Evolutionary conservation across 169 alveolate species (phyloP), one percentile per base, ranked within the genome.

Genomic region (Cystoisospora suis): DNA sequence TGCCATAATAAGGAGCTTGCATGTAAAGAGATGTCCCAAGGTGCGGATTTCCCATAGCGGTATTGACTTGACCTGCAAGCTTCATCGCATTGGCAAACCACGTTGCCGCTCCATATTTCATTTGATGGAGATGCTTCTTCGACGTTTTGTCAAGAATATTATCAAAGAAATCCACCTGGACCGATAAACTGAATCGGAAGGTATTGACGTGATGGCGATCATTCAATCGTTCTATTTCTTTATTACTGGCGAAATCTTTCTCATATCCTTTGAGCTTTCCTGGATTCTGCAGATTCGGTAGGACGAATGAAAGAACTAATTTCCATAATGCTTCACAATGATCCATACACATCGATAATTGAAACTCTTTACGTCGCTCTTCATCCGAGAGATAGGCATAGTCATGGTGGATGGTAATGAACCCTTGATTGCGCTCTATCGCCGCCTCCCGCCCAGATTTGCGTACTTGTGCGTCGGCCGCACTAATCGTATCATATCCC

Each of bases 281-380:
- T 32, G 90, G 90, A 47, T 83, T 83, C 65, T 83, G 90, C 45
- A 83, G 58, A 29, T 59, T 83, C 29, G 81, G 70, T 45, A 83
- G 20, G 32, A 83, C 90, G 1, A 83, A 45, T 27, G 81, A 32
- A n/a, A 69, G 40, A 34, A 83, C 12, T 9, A 83, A 32, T 29
- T 59, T 59, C 90, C 90, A 83, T 27, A 83, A 0, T 27, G 81
- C 79, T 46, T 59, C 90, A 81, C 90, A 83, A 46, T 83, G 90
- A n/a, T 83, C 90, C 90, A 59, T 59, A 65, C 90, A 83, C 90
- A 83, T 83, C 46, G 80, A 53, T 20, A 4, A 65, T 36, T 83
- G 90, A 61, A 83, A 83, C 44, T 83, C 90, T 56, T 61, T 56
- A 44, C 44, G 36, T 17, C 81, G 34, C 65, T 38, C 90, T 15